Evolutionary conservation across 768 basidiomycete genomes (phyloP).

Genomic region (Rhizopogon rudus): DNA sequence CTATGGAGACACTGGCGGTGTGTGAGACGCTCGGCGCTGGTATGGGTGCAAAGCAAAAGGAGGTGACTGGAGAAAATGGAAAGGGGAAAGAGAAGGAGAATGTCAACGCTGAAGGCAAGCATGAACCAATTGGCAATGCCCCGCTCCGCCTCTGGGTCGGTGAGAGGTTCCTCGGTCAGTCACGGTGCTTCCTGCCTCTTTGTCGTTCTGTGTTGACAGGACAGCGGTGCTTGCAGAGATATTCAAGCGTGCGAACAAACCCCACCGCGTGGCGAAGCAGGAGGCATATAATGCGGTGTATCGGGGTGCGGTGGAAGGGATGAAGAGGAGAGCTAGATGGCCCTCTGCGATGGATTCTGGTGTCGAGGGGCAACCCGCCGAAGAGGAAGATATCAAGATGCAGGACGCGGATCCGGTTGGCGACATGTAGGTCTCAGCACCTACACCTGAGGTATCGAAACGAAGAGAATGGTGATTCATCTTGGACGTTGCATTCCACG

Average conservation of each 20-base stretch:
- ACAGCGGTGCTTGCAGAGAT: constrained; percentile 37
- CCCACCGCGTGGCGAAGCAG: constrained; percentile 42
- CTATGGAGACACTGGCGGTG: constrained; percentile 57
- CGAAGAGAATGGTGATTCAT: not conserved
- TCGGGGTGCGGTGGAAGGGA: constrained; percentile 18
- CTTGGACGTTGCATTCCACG: not conserved
- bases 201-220: not conserved
- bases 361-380: too few species aligned
- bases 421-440: not conserved
- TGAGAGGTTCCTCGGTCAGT: constrained; percentile 56
- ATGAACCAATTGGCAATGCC: constrained; percentile 49
- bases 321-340: not conserved
- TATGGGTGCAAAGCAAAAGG: constrained; percentile 41
- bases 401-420: not conserved
- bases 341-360: not conserved
- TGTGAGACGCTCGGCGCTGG: constrained; percentile 70
- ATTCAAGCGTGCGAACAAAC: constrained; percentile 52
- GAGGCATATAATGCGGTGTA: constrained; percentile 35
- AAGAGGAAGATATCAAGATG: not conserved
- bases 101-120: constrained; percentile 9
- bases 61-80: constrained; percentile 2
- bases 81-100: not conserved
- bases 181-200: constrained; percentile 13
- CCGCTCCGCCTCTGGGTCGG: constrained; percentile 69
- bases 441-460: not conserved